These are phyloP conservation scores for Onygenales sp. DNA, from an alignment of 2,329 filamentous ascomycete genomes.

Conservation along the genomic window DNA sequence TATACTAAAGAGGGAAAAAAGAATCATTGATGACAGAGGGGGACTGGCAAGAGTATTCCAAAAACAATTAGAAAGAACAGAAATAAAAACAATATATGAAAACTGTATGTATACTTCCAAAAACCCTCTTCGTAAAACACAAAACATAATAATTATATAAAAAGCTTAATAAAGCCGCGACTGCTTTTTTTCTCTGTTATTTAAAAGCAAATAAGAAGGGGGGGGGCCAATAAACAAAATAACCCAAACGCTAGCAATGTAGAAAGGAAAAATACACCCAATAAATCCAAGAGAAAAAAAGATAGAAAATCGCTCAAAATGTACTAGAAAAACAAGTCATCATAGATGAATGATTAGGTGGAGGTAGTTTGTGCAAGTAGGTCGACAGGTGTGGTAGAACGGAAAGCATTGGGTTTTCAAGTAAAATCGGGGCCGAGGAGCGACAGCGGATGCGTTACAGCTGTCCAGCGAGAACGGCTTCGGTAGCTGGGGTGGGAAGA, in stretches of 20 bases:
- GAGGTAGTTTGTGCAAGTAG: too few species aligned
- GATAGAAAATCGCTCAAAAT: not conserved
- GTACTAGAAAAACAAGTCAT: not conserved
- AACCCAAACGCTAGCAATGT: not conserved
- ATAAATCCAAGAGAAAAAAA: not conserved
- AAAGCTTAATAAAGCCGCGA: too few species aligned
- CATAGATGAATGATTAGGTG: not conserved
- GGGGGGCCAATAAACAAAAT: not conserved
- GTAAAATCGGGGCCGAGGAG: not conserved
- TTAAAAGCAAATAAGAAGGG: too few species aligned
- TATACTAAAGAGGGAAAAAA: too few species aligned
- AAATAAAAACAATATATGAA: too few species aligned
- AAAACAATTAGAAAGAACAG: too few species aligned
- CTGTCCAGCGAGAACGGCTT: constrained; percentile 68
- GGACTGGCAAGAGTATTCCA: too few species aligned
- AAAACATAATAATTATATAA: too few species aligned
- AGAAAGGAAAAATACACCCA: not conserved
- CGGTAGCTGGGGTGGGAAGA: constrained; percentile 49
- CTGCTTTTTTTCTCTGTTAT: too few species aligned
- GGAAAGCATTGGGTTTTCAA: not conserved
- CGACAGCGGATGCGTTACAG: constrained; percentile 35
- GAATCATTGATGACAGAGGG: too few species aligned
- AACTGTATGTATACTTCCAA: too few species aligned
- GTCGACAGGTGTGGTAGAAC: not conserved
- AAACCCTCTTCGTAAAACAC: too few species aligned